Percentiles rank a stretch among this genome's conserved stretches.
phyloP scores from a whole-genome alignment of 192 early-diverging fungal species.

The Gryganskiella cystojenkinii region DNA sequence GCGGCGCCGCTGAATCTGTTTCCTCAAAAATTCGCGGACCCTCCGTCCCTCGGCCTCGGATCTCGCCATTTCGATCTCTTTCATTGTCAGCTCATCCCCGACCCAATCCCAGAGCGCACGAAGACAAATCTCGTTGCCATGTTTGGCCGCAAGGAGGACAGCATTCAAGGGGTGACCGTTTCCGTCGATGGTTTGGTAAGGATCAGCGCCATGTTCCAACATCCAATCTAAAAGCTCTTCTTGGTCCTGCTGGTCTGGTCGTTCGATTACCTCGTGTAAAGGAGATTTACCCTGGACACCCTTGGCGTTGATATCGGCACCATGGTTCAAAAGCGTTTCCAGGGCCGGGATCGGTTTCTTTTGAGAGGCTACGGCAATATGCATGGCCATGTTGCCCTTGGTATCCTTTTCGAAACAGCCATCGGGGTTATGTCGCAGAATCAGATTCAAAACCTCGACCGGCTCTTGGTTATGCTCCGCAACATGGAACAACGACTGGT shows the following conservation, averaged over 20 bases:
- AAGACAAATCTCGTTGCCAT: conserved; percentile 35
- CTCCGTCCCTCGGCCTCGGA: conserved; percentile 42
- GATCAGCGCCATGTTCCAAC: conserved; percentile 60
- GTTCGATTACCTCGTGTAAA: conserved; percentile 52
- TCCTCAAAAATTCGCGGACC: conserved; percentile 46
- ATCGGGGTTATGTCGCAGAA: conserved; percentile 24
- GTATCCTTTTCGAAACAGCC: conserved; percentile 35
- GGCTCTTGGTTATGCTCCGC: conserved; percentile 45
- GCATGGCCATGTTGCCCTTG: conserved; percentile 41
- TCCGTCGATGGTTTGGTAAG: conserved; percentile 47
- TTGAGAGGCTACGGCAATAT: conserved; percentile 42
- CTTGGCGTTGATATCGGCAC: conserved; percentile 48
- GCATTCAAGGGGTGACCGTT: conserved; percentile 31
- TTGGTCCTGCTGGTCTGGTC: conserved; percentile 50
- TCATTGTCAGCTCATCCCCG: conserved; percentile 48
- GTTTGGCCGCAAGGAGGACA: conserved; percentile 33
- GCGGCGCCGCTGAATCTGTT: conserved; percentile 43
- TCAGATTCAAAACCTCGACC: conserved; percentile 38
- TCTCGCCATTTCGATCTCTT: conserved; percentile 48
- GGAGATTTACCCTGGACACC: conserved; percentile 42
- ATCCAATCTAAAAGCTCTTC: conserved; percentile 54
- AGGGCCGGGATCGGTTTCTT: conserved; percentile 30
- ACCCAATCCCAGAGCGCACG: conserved; percentile 50
- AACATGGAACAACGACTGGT: conserved; percentile 50
- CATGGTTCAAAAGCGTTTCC: conserved; percentile 35